Evolutionary conservation across 2,329 filamentous ascomycete genomes (phyloP), one percentile per base, ranked within the genome.

Genomic region (Apiospora malaysiana): DNA sequence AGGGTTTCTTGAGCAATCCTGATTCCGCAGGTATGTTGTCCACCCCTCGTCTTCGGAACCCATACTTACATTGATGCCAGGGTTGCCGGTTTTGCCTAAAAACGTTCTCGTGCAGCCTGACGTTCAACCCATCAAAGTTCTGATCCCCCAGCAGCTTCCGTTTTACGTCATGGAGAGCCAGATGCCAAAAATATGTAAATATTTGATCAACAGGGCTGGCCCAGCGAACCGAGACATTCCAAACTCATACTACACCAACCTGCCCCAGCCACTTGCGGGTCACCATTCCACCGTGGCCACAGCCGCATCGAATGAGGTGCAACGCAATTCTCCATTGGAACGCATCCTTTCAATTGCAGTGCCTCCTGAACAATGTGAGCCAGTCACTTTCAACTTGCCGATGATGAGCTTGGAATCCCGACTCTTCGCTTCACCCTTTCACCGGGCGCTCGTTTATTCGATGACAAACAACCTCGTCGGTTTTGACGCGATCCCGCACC

Each of bases 1-100:
- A 32, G 49, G 12, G 23, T 18, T 0, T 0, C 25, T 8, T 32
- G 0, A 2, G 14, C 25, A 18, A 9, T 1, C 4, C 3, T 18
- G 12, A 32, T 18, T 6, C 2, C 14, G 14, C 25, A 16, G 49
- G 49, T 56, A 56, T 2, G 49, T 56, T 27, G n/a, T n/a, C n/a
- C n/a, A n/a, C n/a, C n/a, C 12, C 8, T 6, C 14, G 14, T 8
- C 1, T 7, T 9, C 3, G 25, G 7, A 18, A 5, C 12, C 40
- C 40, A 18, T 32, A 3, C 49, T 56, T 12, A 56, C 14, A 9
- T 4, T 2, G 4, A 32, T 9, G 27, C 10, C 12, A 21, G 49
- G 18, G 1, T 1, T 56, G 49, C 49, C 49, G 16, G 18, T 18
- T 2, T 4, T 56, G 4, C 49, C 49, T 1, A 2, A 18, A 14